These are phyloP conservation scores for Pilobolus umbonatus DNA, from an alignment of 192 early-diverging fungal species.

Conservation along the genomic window DNA sequence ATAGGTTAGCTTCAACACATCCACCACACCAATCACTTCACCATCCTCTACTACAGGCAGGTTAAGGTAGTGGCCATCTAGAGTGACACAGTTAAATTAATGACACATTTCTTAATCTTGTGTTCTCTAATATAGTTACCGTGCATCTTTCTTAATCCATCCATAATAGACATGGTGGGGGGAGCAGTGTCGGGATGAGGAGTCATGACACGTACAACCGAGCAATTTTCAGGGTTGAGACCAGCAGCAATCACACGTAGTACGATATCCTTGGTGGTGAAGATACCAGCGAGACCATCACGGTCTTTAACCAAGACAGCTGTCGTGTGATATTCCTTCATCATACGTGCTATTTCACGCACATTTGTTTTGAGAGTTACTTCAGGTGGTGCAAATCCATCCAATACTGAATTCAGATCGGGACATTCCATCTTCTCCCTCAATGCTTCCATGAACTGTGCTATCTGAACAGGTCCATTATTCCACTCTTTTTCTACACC, in stretches of 20 bases:
- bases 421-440: conserved; percentile 90
- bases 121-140: too few relatives aligned
- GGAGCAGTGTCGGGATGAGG: conserved; percentile 80
- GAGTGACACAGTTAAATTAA: not conserved
- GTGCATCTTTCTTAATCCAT: conserved; percentile 83
- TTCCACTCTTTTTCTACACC: conserved; percentile 81
- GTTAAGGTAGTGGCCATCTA: conserved; percentile 81
- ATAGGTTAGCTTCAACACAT: conserved; percentile 80
- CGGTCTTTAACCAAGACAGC: conserved; percentile 74
- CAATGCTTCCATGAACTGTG: conserved; percentile 68
- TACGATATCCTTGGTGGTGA: conserved; percentile 80
- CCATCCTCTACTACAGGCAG: conserved; percentile 72
- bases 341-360: conserved; percentile 66
- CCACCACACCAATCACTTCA: conserved; percentile 72
- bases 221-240: conserved; percentile 82
- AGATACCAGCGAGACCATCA: conserved; percentile 79
- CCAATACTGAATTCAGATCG: conserved; percentile 79
- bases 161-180: conserved; percentile 68
- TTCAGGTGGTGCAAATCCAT: conserved; percentile 54
- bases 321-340: conserved; percentile 69
- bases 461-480: conserved; percentile 58
- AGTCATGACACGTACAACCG: conserved; percentile 96
- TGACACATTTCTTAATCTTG: not conserved
- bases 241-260: conserved; percentile 85
- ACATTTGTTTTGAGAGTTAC: conserved; percentile 64